Percentiles rank a stretch among this genome's conserved stretches.
phyloP scores from a whole-genome alignment of 83 land plant species.

The Thuja plicata region DNA sequence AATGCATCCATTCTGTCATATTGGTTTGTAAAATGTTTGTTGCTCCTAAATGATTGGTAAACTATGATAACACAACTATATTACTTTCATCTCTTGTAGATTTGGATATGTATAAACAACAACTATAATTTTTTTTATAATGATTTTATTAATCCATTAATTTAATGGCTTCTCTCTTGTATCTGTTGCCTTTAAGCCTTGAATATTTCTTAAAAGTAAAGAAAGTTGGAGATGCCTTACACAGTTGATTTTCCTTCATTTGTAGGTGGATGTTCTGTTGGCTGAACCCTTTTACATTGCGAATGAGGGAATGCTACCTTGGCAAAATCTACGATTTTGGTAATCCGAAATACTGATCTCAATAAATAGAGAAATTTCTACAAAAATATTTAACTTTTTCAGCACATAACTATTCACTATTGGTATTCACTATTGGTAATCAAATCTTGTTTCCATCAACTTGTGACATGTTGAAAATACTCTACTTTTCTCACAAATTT shows the following conservation, averaged over 20 bases:
- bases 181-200: neutral
- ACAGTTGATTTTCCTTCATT: slow-evolving; percentile 9
- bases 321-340: slow-evolving; percentile 95
- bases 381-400: neutral
- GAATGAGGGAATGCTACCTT: slow-evolving; percentile 78
- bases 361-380: neutral
- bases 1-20: neutral
- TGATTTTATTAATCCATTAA: neutral
- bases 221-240: neutral
- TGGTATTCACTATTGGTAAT: neutral
- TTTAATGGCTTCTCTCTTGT: neutral
- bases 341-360: slow-evolving; percentile 16
- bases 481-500: neutral
- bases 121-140: neutral
- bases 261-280: slow-evolving; percentile 73
- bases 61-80: neutral
- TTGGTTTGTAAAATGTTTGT: neutral
- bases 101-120: neutral
- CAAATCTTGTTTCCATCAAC: neutral
- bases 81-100: neutral
- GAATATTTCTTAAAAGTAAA: neutral
- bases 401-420: neutral
- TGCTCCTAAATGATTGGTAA: neutral
- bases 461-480: neutral
- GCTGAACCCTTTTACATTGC: slow-evolving; percentile 86